Percentiles rank a stretch among this genome's conserved stretches.
phyloP scores from a whole-genome alignment of 2,329 filamentous ascomycete genomes.

The Pseudogymnoascus sp. region DNA sequence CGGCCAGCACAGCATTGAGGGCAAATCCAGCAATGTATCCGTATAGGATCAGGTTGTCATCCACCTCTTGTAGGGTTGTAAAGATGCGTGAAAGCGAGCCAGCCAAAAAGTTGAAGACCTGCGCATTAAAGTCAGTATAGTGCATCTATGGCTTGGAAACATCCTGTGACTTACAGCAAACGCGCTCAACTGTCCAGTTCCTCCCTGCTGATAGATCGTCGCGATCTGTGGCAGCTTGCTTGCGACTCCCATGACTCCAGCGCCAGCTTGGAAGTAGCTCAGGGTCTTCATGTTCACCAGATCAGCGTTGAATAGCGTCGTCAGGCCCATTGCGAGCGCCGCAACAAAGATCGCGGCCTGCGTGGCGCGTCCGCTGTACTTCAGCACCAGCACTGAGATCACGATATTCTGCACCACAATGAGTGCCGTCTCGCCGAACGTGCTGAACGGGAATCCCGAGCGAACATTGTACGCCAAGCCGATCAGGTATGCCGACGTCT shows the following conservation, averaged over 20 bases:
- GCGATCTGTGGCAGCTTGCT: slow-evolving; percentile 92
- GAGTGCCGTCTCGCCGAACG: slow-evolving; percentile 88
- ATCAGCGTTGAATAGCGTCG: slow-evolving; percentile 61
- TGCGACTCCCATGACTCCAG: slow-evolving; percentile 72
- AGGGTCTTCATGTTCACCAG: slow-evolving; percentile 45
- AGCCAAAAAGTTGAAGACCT: slow-evolving; percentile 97
- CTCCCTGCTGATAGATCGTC: slow-evolving; percentile 74
- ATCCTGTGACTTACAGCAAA: slow-evolving; percentile 67
- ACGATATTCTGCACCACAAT: slow-evolving; percentile 89
- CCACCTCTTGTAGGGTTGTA: slow-evolving; percentile 93
- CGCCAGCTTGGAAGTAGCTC: slow-evolving; percentile 70
- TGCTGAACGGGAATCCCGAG: slow-evolving; percentile 89
- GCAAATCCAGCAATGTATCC: slow-evolving; percentile 84
- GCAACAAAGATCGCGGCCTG: slow-evolving; percentile 73
- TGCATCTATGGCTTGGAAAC: not conserved
- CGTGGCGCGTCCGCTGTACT: slow-evolving; percentile 62
- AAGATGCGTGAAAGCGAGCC: slow-evolving; percentile 93
- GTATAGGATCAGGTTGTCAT: slow-evolving; percentile 93
- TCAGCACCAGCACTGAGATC: slow-evolving; percentile 78
- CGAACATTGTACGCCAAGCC: slow-evolving; percentile 87
- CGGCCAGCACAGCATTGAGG: slow-evolving; percentile 79
- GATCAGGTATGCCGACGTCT: slow-evolving; percentile 82
- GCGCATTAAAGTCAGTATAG: slow-evolving; percentile 3
- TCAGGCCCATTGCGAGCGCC: slow-evolving; percentile 60
- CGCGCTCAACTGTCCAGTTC: slow-evolving; percentile 90